Base-by-base conservation (phyloP, 345 rosid genomes). In the Salix koriyanagi region DNA sequence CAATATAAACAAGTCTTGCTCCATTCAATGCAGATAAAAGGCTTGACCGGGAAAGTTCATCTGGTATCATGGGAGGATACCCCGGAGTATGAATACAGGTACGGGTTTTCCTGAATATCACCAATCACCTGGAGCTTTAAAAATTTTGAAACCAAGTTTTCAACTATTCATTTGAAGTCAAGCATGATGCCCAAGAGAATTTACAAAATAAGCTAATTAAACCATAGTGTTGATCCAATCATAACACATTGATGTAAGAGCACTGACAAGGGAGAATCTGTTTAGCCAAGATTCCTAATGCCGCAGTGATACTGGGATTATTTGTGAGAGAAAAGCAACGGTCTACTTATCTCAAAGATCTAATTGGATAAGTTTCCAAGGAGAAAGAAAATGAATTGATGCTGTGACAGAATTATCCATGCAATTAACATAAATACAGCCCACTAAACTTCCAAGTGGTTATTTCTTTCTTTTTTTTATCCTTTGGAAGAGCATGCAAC, bases 41-140 rank as follows among this genome's bases (percentile, higher is more conserved):
- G 54, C 70, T 79, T 71, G 89, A 77, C 2, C 70, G 80, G 66
- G 90, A 74, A 75, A 95, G 87, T 32, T 91, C 97, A 61, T 82
- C 85, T 1, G 91, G 91, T 73, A 62, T 71, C 91, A 93, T 83
- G 50, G 86, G 91, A 71, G 97, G 99, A 64, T 82, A 39, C 74
- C 97, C 99, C 37, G 94, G 91, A 30, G 97, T 90, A 71, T 93
- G 93, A 73, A 93, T 95, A 82, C 98, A 95, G 37, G 99, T 95
- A 9, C 99, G 97, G 25, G 97, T 95, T 83, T 89, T 88, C 87
- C 99, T 95, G 87, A 62, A 85, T 76, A 71, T 58, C 19, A 67
- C 58, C 65, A 72, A 76, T 69, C 52, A 64, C 30, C 32, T 16
- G 14, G 46, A 26, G 39, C 23, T 48, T 37, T 69, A 26, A 14